Evolutionary conservation across 768 basidiomycete species (phyloP).

Genomic region (Multifurca ochricompacta): DNA sequence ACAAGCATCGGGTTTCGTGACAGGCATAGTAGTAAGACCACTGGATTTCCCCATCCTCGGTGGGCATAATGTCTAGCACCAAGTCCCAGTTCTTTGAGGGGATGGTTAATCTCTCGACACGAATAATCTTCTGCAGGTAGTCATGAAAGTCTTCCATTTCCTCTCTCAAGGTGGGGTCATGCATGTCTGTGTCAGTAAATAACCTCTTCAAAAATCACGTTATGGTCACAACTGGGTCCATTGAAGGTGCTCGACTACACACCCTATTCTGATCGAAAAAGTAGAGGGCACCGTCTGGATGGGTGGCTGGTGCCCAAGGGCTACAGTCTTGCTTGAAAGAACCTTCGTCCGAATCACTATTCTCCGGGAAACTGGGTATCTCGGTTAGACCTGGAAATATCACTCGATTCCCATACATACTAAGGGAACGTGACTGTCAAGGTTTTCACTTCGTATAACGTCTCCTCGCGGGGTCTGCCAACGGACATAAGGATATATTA

Average conservation of each 20-base stretch:
- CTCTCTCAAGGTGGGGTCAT: constrained; percentile 26
- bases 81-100: constrained; percentile 21
- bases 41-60: constrained; percentile 26
- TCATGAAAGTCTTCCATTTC: constrained; percentile 31
- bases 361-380: background rate
- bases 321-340: background rate
- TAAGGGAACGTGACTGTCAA: background rate
- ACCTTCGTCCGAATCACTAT: background rate
- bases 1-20: constrained; percentile 38
- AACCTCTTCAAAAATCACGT: constrained; percentile 33
- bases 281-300: constrained; percentile 58
- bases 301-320: constrained; percentile 39
- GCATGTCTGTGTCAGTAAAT: constrained; percentile 48
- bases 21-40: constrained; percentile 46
- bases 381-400: background rate
- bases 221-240: background rate
- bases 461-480: constrained; percentile 1
- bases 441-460: background rate
- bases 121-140: background rate
- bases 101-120: constrained; percentile 11
- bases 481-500: background rate
- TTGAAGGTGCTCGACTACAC: constrained; percentile 4
- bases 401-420: background rate
- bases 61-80: constrained; percentile 23
- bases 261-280: constrained; percentile 44